Evolutionary conservation across 495 filamentous ascomycete species (phyloP), one percentile per base, ranked within the genome.

Genomic region (Hypomontagnella submonticulosa): DNA sequence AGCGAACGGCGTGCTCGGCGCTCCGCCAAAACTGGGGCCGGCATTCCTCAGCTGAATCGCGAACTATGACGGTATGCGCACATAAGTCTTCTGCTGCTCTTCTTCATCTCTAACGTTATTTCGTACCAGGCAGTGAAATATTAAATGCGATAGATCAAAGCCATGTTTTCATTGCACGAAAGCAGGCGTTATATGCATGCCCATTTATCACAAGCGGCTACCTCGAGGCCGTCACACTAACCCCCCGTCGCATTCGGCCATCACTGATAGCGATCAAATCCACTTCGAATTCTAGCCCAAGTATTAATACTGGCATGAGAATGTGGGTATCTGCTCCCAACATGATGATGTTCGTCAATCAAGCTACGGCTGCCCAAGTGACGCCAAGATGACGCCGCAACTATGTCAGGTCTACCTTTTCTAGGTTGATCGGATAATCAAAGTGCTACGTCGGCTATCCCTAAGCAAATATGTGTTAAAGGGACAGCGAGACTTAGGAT

Each of bases 351-450:
- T 13, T 18, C 12, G n/a, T 16, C 11, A 10, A 23, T 3, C 46
- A 9, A 36, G 11, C 18, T 4, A 46, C 27, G 19, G 15, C 3
- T 15, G 15, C 13, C 34, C 51, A 32, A 43, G 19, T 7, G 23
- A 32, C 6, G 4, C 56, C 9, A 16, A 36, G 20, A 1, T 51
- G 30, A 38, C 44, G 12, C 16, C 50, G 11, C 49, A 67, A 20
- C 44, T 68, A 30, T 68, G 64, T 32, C 46, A 68, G 11, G 23
- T 68, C n/a, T 68, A 63, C 52, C 59, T 68, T 6, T 13, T 15
- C 0, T 46, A 68, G 13, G 64, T 68, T 5, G 64, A 68, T 16
- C 64, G 59, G 8, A 36, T 68, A 23, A 47, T 63, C 32, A 63
- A 63, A 27, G 6, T 68, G 6, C 47, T 68, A 0, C 64, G 63